phyloP scores from a whole-genome alignment of 495 filamentous ascomycete genomes.

The Podospora pseudoanserina region DNA sequence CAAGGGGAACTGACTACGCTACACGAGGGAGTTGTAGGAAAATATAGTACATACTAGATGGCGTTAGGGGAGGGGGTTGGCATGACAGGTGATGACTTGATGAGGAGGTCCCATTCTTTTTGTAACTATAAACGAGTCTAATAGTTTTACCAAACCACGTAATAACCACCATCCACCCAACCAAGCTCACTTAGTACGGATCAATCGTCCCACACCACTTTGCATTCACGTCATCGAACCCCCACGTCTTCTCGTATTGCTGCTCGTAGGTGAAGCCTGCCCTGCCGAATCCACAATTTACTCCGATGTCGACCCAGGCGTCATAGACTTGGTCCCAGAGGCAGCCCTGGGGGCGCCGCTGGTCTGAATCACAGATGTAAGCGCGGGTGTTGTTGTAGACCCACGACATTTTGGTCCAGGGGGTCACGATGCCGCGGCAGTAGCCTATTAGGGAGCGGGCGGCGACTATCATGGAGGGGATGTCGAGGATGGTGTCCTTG shows the following conservation, averaged over 20 bases:
- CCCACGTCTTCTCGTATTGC: background rate
- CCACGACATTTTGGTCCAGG: constrained; percentile 4
- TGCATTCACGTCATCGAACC: background rate
- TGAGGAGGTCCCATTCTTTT: background rate
- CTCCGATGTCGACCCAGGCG: background rate
- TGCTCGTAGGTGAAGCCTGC: background rate
- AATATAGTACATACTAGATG: background rate
- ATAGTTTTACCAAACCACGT: background rate
- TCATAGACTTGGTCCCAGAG: background rate
- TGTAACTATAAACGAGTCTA: background rate
- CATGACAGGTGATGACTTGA: background rate
- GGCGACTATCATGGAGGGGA: background rate
- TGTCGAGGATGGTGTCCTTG: constrained; percentile 1
- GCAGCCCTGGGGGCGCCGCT: background rate
- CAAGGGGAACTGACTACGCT: constrained; percentile 10
- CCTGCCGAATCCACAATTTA: background rate
- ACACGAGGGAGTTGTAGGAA: background rate
- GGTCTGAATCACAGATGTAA: constrained; percentile 4
- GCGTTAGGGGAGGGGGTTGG: background rate
- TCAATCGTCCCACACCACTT: constrained; percentile 1
- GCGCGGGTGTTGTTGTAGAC: background rate
- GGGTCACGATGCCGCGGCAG: constrained; percentile 1
- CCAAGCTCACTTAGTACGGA: background rate
- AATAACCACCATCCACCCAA: background rate
- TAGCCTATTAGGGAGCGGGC: background rate